Evolutionary conservation across 164 flowering plant genomes (phyloP), one percentile per base, ranked within the genome.

Genomic region (Aristolochia californica): DNA sequence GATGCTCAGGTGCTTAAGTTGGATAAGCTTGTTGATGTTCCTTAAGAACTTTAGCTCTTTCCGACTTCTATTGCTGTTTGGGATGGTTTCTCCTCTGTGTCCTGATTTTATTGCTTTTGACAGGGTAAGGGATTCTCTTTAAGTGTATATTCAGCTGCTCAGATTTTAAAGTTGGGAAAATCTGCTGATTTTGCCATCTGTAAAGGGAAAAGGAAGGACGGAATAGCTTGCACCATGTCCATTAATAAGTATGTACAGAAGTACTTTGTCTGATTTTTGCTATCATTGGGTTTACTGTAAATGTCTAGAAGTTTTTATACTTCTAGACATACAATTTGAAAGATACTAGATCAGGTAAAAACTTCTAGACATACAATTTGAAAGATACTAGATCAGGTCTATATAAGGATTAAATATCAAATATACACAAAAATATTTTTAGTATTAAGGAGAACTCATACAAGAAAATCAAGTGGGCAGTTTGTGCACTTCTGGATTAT

Each of bases 121-220:
- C 76, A 91, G 96, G 91, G 83, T 17, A 20, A 53, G 17, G 96
- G 86, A 17, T 83, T 83, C 70, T 76, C 87, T 43, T 62, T 91
- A 64, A 88, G 85, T 64, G 71, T 78, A n/a, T 80, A 28, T 60
- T 67, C 79, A 38, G 73, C 79, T 56, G 57, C 57, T 53, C 96
- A 86, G 67, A 60, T 88, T 21, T 44, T 85, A 48, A 88, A 81
- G 80, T 70, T 91, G 60, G 98, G 98, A 16, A 75, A 74, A 50
- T 85, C 96, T 25, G 71, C 58, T 20, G 98, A 91, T 74, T 84
- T 70, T 70, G 90, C 82, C 22, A 75, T 87, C 62, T 88, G 95
- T 74, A 73, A 75, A 64, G 95, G 87, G 13, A 78, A 85, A 63
- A 78, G 76, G 70, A 80, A 70, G 65, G 96, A 86, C 70, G 95